Evolutionary conservation across 1,284 basidiomycete genomes (phyloP).

Genomic region (Rhodotorula sp.): DNA sequence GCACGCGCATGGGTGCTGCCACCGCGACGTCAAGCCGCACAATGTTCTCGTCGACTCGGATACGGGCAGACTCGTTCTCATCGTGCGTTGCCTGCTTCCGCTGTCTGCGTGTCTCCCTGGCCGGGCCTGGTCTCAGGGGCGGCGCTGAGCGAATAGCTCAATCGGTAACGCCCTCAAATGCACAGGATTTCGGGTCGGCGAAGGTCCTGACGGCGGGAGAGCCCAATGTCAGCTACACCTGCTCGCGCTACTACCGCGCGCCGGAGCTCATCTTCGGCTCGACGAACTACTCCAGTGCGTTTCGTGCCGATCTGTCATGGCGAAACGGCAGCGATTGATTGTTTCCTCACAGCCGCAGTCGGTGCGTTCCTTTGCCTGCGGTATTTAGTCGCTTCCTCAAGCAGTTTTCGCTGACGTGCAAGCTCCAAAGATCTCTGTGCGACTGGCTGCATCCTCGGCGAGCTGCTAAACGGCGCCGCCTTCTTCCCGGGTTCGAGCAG

Average conservation of each 20-base stretch:
- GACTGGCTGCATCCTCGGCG: conserved; percentile 98
- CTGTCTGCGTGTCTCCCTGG: no score
- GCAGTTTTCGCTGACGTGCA: background rate
- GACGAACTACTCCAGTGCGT: conserved; percentile 87
- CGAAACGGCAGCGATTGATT: no score
- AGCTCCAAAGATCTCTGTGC: conserved; percentile 81
- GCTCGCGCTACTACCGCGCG: conserved; percentile 96
- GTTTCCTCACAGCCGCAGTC: background rate
- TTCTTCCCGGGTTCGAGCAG: conserved; percentile 93
- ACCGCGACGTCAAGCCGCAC: conserved; percentile 99
- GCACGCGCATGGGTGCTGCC: conserved; percentile 51
- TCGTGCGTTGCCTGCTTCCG: conserved; percentile 12
- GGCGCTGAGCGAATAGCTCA: no score
- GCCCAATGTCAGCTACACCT: conserved; percentile 99
- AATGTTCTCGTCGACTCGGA: conserved; percentile 92
- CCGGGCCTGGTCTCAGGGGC: background rate
- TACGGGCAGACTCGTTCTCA: conserved; percentile 61
- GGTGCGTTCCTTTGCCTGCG: background rate
- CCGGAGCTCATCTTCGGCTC: conserved; percentile 99
- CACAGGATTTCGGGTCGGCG: conserved; percentile 97
- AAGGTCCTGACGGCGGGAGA: conserved; percentile 92
- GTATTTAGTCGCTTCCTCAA: background rate
- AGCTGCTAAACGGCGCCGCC: conserved; percentile 96
- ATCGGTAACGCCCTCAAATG: no score
- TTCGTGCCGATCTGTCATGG: no score